Base-by-base conservation (phyloP, 2,329 filamentous ascomycete genomes). In the Colletotrichum filicis region DNA sequence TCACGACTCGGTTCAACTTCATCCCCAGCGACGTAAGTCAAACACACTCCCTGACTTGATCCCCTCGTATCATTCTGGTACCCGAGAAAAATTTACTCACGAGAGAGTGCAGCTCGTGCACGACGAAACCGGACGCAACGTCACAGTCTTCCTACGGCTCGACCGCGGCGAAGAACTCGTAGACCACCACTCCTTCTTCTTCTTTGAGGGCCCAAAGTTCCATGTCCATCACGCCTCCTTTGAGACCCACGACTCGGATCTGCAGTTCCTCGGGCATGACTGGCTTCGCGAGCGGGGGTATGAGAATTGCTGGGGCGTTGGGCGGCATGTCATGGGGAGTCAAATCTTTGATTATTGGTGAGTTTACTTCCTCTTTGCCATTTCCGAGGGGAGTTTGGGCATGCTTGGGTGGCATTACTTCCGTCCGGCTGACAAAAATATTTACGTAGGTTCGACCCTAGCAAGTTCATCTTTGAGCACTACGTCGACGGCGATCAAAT, bases 401-500 rank as follows among this genome's bases (percentile, higher is more conserved):
- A 3, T 11, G 11, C 28, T 35, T 9, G 32, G 32, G 8, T 9
- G 32, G 32, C 8, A 11, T 12, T 11, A 35, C 3, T 35, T 4
- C 9, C 32, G 1, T 35, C 32, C 32, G 32, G 12, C 55, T 69
- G 30, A 73, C 28, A 6, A 2, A 30, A n/a, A 3, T 3, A 37
- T 35, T 12, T 12, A 4, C 4, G 4, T 12, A 74, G 90, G 91
- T 91, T 89, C 77, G 91, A 93, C 80, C 88, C 89, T 0, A 86
- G 84, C 4, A 84, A 85, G 0, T 91, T 92, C 77, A 92, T 93
- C 80, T 83, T 93, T 77, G 91, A 93, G 81, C 91, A 93, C 79
- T 94, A 94, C 76, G 89, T 91, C n/a, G 92, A 94, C 79, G 92
- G 92, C 1, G 92, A 94, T 80, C 76, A 92, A 75, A 86, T 93